A percentile compares a stretch with the other conserved stretches of the same genome.
Conservation (phyloP, 2,329 filamentous ascomycete genomes). For the Cadophora luteo-olivacea region DNA sequence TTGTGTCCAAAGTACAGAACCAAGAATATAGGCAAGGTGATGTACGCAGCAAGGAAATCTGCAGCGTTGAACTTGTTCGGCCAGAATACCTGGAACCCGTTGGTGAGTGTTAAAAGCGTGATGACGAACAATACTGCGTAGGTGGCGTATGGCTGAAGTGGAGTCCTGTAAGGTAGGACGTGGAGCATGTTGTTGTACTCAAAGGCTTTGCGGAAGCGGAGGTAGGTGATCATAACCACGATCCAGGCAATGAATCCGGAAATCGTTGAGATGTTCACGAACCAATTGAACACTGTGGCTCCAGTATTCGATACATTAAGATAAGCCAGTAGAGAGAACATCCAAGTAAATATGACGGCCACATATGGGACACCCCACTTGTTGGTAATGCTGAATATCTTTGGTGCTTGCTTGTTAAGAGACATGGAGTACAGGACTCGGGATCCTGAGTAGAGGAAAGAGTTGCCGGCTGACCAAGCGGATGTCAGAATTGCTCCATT, state of each 20-base stretch:
- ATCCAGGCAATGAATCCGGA: conserved; percentile 26
- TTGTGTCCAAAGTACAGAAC: conserved; percentile 68
- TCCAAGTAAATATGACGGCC: conserved; percentile 65
- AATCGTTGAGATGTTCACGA: conserved; percentile 26
- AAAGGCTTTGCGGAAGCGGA: conserved; percentile 66
- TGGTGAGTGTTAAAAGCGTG: conserved; percentile 69
- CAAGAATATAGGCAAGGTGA: conserved; percentile 67
- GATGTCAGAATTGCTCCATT: conserved; percentile 73
- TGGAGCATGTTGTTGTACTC: conserved; percentile 56
- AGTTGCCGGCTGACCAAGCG: conserved; percentile 66
- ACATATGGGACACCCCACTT: conserved; percentile 65
- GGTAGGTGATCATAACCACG: conserved; percentile 55
- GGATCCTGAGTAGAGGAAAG: conserved; percentile 69
- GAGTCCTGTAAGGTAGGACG: conserved; percentile 54
- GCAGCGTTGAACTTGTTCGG: conserved; percentile 65
- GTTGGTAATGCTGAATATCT: conserved; percentile 63
- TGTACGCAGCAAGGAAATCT: conserved; percentile 68
- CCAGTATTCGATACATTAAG: conserved; percentile 43
- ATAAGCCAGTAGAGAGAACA: conserved; percentile 43
- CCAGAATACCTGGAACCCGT: conserved; percentile 79
- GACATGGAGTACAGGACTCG: conserved; percentile 74
- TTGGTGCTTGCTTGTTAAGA: conserved; percentile 68
- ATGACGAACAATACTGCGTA: conserved; percentile 56
- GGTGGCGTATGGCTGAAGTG: conserved; percentile 26
- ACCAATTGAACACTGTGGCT: conserved; percentile 26